Evolutionary conservation across 108 stramenopile genomes (phyloP), one percentile per base, ranked within the genome.

Genomic region (Nannochloropsis granulata): DNA sequence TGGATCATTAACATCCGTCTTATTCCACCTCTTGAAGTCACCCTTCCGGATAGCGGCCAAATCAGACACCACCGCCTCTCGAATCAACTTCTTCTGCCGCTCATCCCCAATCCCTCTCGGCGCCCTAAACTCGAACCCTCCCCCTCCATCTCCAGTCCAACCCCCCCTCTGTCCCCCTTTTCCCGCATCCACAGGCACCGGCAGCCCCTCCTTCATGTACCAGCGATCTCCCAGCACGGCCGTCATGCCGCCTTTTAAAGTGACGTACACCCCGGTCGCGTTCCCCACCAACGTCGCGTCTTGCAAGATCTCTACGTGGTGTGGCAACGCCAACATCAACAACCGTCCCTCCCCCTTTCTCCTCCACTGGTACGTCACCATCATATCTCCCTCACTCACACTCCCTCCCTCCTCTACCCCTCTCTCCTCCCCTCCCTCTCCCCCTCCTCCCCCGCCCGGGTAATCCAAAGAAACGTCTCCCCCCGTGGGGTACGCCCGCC

Each of bases 321-420:
- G 88, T 3, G 88, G 88, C 85, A 89, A 25, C 43, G 88, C 87
- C 83, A 89, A 86, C 88, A 89, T 88, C 14, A 89, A 25, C n/a
- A 89, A 82, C 85, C 86, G 83, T 44, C 88, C 88, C 23, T 86
- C 87, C 23, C 88, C 88, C 42, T 85, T 43, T 85, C 84, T 88
- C 14, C 19, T 26, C 85, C 83, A 88, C 42, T 21, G 43, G 85
- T 88, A 89, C 44, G 84, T 89, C 56, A 83, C 16, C 46, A 24
- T 56, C 82, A 24, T 19, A 16, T 78, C 23, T 19, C 79, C 16
- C 25, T 79, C 23, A 78, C n/a, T 42, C 25, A 13, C 5, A 13
- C 79, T 25, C 8, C 56, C 78, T 13, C 82, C 43, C 42, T 21
- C 26, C 21, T 19, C 21, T 13, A 43, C 21, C 14, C 82, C 82